Conservation (phyloP, 352 stramenopile genomes). For the Phytophthora sp. region DNA sequence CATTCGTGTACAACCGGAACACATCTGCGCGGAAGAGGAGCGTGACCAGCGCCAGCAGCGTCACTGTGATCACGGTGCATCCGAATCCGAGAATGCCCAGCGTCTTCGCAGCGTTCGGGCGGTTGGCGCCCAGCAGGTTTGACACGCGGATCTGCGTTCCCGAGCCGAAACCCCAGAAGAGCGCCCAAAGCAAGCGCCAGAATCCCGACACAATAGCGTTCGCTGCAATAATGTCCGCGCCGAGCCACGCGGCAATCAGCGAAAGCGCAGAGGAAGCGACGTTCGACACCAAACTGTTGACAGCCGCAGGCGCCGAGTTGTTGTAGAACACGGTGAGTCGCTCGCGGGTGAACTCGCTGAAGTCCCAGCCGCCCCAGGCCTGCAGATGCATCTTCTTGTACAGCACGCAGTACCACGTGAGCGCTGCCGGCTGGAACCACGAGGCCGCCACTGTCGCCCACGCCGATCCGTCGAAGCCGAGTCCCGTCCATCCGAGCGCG, state of each 20-base stretch:
- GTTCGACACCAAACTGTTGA: constrained; percentile 35
- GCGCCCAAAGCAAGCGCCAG: constrained; percentile 34
- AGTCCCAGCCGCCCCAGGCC: constrained; percentile 30
- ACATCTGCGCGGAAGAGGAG: constrained; percentile 30
- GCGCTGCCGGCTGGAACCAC: constrained; percentile 26
- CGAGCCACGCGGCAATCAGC: constrained; percentile 27
- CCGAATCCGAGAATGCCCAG: constrained; percentile 28
- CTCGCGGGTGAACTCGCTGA: constrained; percentile 29
- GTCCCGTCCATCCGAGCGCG: constrained; percentile 17
- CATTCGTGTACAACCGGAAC: constrained; percentile 34
- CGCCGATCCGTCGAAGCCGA: constrained; percentile 31
- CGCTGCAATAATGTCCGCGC: constrained; percentile 27
- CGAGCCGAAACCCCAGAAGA: constrained; percentile 34
- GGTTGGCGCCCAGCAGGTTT: constrained; percentile 32
- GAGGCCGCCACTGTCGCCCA: constrained; percentile 27
- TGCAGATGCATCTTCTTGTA: constrained; percentile 36
- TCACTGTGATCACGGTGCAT: constrained; percentile 30
- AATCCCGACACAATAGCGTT: constrained; percentile 36
- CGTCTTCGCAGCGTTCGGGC: constrained; percentile 29
- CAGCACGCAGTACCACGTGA: constrained; percentile 34
- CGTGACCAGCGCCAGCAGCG: constrained; percentile 21
- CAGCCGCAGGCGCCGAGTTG: constrained; percentile 27
- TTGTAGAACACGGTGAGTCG: constrained; percentile 35
- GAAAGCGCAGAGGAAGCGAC: constrained; percentile 27
- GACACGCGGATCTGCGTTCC: constrained; percentile 35